Base-by-base conservation (phyloP, 2,329 filamentous ascomycete genomes). In the Stemphylium vesicarium region DNA sequence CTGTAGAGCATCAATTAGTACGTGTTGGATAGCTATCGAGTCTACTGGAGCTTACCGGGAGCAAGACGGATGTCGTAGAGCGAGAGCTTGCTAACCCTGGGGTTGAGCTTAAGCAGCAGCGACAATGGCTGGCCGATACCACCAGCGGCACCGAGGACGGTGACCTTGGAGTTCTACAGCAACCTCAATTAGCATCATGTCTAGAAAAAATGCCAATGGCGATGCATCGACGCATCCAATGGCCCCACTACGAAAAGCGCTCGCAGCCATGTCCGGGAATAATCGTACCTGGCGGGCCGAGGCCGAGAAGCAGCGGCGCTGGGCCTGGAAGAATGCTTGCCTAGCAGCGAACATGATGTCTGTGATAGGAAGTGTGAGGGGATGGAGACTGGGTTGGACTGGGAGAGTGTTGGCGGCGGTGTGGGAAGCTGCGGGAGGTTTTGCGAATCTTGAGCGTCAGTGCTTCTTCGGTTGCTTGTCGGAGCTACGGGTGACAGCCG, bases 41-140 rank as follows among this genome's bases (percentile, higher is more conserved):
- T 40, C 18, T 38, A 36, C 36, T 37, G 47, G 31, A 54, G 83
- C 88, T 65, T 87, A 96, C 92, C 93, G 78, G 94, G 94, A 74
- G 85, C 94, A 75, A 92, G 89, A 75, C 91, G 90, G 83, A 99
- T 96, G 82, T 99, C 95, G 84, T 98, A 99, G 75, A 99, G 91
- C 64, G 94, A 91, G 73, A 99, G 91, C 79, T 97, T 88, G 73
- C 86, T 89, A 71, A 98, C 94, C 76, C 91, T 87, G 71, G 93
- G 92, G 89, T 97, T 98, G 78, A 97, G 88, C 92, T 99, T 99
- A 80, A 99, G 87, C 76, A 99, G 89, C 68, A 99, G 90, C 56
- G 95, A 99, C 74, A 99, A 85, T 75, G 95, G 95, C 80, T 99
- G 95, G 80, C 95, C 95, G 83, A 99, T 99, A 81, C 95, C 95